Base-by-base conservation (phyloP, 495 filamentous ascomycete genomes). In the Margaritispora aquatica region DNA sequence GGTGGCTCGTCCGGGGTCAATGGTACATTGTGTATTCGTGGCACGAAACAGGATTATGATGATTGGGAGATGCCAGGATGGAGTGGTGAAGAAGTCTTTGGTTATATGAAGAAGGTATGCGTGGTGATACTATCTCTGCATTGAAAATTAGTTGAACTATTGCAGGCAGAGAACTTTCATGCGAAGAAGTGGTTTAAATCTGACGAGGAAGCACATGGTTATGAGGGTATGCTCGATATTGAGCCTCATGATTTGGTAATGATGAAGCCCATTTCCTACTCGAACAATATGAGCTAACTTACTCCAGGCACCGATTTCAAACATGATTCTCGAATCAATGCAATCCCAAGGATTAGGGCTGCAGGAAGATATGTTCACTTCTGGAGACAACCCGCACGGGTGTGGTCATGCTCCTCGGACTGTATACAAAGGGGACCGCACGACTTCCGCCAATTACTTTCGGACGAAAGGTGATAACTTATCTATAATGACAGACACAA, bases 11-110 rank as follows among this genome's bases (percentile, higher is more conserved):
- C 75, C 59, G 82, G 78, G 17, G 77, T 79, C 58, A 88, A 86
- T 70, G 82, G 82, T 54, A 85, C 79, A 34, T 74, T 83, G n/a
- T 84, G 80, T 66, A 75, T 85, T 36, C 82, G 82, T 10, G 84
- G 84, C 21, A 72, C 69, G 55, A 78, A 79, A 47, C 79, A 80
- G 46, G 84, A 84, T 58, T 88, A 80, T 55, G 80, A 86, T 70
- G 81, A 85, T 61, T 87, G 83, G 83, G 71, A 62, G 1, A 47
- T 81, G 49, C 73, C 76, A 0, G 80, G 76, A 13, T 83, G 79
- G 80, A 75, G 72, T 58, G 79, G 80, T 8, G 71, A 80, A 26
- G 75, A 82, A 34, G 74, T 83, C 51, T 84, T 79, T 59, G 64
- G 69, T 2, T 76, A 70, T 24, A 82, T 82, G 77, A 69, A 63